phyloP scores from a whole-genome alignment of 139 green algal species.

The Limnomonas spitsbergensis region DNA sequence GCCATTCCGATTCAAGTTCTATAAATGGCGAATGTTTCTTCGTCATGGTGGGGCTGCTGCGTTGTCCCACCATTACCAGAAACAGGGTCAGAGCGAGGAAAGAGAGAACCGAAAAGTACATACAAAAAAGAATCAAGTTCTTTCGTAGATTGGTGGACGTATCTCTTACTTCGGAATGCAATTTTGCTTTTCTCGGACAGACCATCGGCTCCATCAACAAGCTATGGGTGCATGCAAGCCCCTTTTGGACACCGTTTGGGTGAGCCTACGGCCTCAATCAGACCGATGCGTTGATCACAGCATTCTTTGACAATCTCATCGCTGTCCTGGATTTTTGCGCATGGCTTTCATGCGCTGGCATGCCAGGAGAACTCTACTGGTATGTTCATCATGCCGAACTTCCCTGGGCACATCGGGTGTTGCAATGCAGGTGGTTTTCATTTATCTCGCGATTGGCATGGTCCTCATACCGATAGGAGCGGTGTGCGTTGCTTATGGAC shows the following conservation, averaged over 20 bases:
- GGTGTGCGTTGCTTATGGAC: slow-evolving; percentile 53
- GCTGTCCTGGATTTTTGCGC: no score
- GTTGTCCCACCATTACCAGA: neutral
- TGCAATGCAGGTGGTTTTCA: slow-evolving; percentile 53
- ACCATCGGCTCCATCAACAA: slow-evolving; percentile 76
- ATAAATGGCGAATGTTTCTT: neutral
- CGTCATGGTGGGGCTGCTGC: neutral
- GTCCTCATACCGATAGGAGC: slow-evolving; percentile 73
- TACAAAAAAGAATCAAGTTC: neutral
- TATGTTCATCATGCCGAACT: neutral
- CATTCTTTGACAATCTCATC: no score
- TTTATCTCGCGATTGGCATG: slow-evolving; percentile 62
- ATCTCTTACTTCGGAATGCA: neutral
- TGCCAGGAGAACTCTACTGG: neutral
- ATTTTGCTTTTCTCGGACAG: slow-evolving; percentile 21
- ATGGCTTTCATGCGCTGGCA: no score
- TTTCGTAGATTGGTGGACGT: neutral
- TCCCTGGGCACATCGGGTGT: neutral
- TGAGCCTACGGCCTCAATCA: slow-evolving; percentile 28
- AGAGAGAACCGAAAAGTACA: neutral
- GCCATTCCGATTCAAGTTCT: no score
- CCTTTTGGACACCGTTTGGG: slow-evolving; percentile 71
- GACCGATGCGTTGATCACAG: no score
- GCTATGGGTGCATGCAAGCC: slow-evolving; percentile 76
- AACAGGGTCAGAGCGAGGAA: neutral